Percentiles rank a stretch among this genome's conserved stretches.
Conservation (phyloP, 2,329 filamentous ascomycete species). For the Herpotrichia juniperi region DNA sequence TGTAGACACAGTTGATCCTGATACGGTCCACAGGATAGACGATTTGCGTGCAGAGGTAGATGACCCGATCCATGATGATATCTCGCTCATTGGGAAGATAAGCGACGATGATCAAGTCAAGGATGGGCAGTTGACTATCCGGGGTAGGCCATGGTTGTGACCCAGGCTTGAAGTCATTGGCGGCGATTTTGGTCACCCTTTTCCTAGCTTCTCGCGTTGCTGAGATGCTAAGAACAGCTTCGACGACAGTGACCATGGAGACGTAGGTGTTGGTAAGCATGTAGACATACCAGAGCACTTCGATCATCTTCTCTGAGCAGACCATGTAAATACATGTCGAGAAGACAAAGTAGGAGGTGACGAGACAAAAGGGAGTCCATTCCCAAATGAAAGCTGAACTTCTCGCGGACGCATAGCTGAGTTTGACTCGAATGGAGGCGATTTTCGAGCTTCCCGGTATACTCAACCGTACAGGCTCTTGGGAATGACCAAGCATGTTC, state of each 20-base stretch:
- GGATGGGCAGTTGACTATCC: slow-evolving; percentile 44
- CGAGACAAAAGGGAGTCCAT: slow-evolving; percentile 45
- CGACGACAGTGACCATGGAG: slow-evolving; percentile 43
- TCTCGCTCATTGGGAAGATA: slow-evolving; percentile 56
- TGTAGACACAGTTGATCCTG: slow-evolving; percentile 53
- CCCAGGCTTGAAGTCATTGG: slow-evolving; percentile 29
- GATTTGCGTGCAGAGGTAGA: slow-evolving; percentile 51
- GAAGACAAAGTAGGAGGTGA: slow-evolving; percentile 45
- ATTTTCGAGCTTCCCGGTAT: background rate
- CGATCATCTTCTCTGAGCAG: slow-evolving; percentile 31
- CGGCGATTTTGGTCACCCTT: slow-evolving; percentile 32
- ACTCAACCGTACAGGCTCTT: background rate
- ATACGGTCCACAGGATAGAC: slow-evolving; percentile 51
- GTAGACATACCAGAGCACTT: slow-evolving; percentile 48
- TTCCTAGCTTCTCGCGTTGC: slow-evolving; percentile 34
- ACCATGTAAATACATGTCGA: slow-evolving; percentile 46
- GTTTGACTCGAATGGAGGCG: slow-evolving; percentile 1
- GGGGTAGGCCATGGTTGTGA: slow-evolving; percentile 41
- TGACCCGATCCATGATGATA: slow-evolving; percentile 52
- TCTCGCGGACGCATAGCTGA: slow-evolving; percentile 4
- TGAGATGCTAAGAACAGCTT: slow-evolving; percentile 40
- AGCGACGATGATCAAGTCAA: slow-evolving; percentile 54
- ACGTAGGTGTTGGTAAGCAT: slow-evolving; percentile 48
- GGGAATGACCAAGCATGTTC: background rate
- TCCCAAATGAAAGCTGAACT: slow-evolving; percentile 30